A percentile compares a stretch with the other conserved stretches of the same genome.
Evolutionary conservation across 1,284 basidiomycete genomes (phyloP).

Genomic region (Meripilus lineatus): DNA sequence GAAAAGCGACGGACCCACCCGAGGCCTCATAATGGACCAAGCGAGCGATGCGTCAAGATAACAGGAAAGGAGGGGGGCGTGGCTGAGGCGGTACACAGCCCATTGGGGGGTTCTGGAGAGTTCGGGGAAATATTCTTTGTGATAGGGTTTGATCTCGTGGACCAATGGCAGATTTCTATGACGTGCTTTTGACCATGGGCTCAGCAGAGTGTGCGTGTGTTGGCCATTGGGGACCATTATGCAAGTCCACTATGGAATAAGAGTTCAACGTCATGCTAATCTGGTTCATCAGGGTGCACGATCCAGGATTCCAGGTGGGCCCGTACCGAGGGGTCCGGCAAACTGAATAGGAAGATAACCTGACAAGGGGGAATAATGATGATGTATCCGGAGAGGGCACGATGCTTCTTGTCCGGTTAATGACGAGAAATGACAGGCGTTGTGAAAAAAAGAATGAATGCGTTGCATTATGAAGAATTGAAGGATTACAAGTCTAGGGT

Average conservation of each 20-base stretch:
- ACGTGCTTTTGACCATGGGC: conserved; percentile 3
- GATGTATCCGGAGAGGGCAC: no score
- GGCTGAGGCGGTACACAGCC: background rate
- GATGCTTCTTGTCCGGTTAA: no score
- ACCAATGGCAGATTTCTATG: conserved; percentile 5
- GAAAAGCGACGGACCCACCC: background rate
- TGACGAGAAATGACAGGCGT: no score
- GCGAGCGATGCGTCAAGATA: conserved; percentile 1
- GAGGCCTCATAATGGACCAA: conserved; percentile 1
- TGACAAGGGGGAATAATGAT: background rate
- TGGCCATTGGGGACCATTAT: no score
- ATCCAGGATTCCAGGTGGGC: background rate
- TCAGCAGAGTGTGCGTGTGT: conserved; percentile 1
- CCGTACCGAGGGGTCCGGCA: conserved; percentile 7
- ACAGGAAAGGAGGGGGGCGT: conserved; percentile 1
- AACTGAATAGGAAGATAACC: conserved; percentile 7
- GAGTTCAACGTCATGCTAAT: conserved; percentile 9
- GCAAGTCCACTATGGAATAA: no score
- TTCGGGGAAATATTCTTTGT: conserved; percentile 2
- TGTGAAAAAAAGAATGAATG: no score
- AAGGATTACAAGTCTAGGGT: no score
- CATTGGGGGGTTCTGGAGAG: background rate
- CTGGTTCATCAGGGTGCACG: conserved; percentile 9
- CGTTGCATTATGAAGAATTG: no score
- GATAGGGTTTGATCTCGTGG: conserved; percentile 10